These are phyloP conservation scores for Esteya vermicola DNA, from an alignment of 2,329 filamentous ascomycete genomes.

Conservation along the genomic window DNA sequence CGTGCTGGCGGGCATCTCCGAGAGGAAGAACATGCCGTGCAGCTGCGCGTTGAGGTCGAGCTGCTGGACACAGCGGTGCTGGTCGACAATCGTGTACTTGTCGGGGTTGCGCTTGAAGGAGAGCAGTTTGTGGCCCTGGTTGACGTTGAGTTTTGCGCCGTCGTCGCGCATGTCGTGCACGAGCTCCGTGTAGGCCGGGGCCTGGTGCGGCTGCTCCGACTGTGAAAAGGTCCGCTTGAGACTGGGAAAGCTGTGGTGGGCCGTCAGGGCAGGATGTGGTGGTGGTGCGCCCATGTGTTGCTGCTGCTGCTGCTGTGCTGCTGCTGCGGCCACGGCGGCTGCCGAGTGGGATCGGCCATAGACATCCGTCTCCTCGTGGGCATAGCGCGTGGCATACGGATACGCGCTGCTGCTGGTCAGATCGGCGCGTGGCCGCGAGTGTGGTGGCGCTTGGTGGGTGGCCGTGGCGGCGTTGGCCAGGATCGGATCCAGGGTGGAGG, in stretches of 20 bases:
- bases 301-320: too few species aligned
- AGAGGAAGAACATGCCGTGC: slow-evolving; percentile 81
- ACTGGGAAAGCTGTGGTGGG: slow-evolving; percentile 38
- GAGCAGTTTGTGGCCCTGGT: slow-evolving; percentile 46
- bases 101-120: slow-evolving; percentile 43
- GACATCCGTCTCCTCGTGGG: slow-evolving; percentile 37
- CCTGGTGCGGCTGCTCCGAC: slow-evolving; percentile 24
- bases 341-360: slow-evolving; percentile 32
- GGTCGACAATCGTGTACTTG: slow-evolving; percentile 46
- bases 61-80: slow-evolving; percentile 44
- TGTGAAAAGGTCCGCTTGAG: slow-evolving; percentile 45
- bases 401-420: slow-evolving; percentile 36
- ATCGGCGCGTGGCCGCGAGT: slow-evolving; percentile 34
- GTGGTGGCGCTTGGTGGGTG: slow-evolving; percentile 23
- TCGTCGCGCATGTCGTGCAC: slow-evolving; percentile 47
- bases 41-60: slow-evolving; percentile 58
- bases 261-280: slow-evolving; percentile 24
- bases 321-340: too few species aligned
- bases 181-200: slow-evolving; percentile 42
- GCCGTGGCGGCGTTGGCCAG: slow-evolving; percentile 20
- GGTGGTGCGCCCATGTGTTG: too few species aligned
- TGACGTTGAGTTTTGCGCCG: slow-evolving; percentile 39
- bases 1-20: slow-evolving; percentile 56
- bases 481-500: slow-evolving; percentile 30
- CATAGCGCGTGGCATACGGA: slow-evolving; percentile 37